phyloP scores from a whole-genome alignment of 495 filamentous ascomycete species.

The Penicillium samsonianum region DNA sequence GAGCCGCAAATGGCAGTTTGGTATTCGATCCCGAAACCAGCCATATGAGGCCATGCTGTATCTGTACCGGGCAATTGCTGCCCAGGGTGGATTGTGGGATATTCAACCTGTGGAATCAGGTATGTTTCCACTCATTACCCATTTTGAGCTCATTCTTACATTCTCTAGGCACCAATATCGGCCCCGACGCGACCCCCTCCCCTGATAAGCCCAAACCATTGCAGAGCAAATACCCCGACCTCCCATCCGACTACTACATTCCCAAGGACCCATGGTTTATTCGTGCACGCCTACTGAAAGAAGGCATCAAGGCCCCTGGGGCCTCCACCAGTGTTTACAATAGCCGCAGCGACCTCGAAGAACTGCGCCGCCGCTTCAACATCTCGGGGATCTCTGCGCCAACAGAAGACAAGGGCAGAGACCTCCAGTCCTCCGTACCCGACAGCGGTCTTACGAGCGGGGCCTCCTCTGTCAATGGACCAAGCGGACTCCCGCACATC shows the following conservation, averaged over 20 bases:
- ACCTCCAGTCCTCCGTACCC: constrained; percentile 26
- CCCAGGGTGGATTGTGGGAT: constrained; percentile 86
- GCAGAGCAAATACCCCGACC: constrained; percentile 50
- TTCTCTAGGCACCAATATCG: constrained; percentile 31
- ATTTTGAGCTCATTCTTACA: constrained; percentile 6
- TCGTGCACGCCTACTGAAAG: constrained; percentile 79
- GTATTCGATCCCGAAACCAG: constrained; percentile 89
- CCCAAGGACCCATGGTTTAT: constrained; percentile 97
- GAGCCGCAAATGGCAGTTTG: constrained; percentile 92
- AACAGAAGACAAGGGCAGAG: constrained; percentile 36
- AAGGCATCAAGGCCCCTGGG: constrained; percentile 59
- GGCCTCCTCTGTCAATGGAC: constrained; percentile 45
- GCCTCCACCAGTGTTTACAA: constrained; percentile 56
- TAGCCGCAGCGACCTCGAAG: constrained; percentile 59
- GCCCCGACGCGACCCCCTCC: constrained; percentile 22
- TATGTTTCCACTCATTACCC: constrained; percentile 16
- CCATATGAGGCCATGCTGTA: constrained; percentile 91
- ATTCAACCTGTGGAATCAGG: constrained; percentile 47
- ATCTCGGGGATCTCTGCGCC: constrained; percentile 43
- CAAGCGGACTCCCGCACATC: constrained; percentile 36
- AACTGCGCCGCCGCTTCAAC: constrained; percentile 50
- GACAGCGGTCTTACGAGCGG: constrained; percentile 37
- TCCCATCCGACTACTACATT: constrained; percentile 65
- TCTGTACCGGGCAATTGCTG: constrained; percentile 84
- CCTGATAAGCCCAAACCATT: constrained; percentile 38